Evolutionary conservation across 768 basidiomycete species (phyloP).

Genomic region (Bullera alba): DNA sequence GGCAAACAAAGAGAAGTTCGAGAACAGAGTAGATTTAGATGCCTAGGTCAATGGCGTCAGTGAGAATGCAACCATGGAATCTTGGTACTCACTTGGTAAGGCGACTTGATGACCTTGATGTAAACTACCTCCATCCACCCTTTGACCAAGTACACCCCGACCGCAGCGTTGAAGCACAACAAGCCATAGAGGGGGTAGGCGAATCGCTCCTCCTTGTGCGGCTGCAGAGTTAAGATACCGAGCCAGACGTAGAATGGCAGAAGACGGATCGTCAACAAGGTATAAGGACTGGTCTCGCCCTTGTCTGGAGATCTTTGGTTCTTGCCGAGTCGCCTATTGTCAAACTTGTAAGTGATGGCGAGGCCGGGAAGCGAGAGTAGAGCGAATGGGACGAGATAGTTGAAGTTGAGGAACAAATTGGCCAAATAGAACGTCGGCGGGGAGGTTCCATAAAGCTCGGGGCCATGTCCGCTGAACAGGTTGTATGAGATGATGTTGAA

Average conservation of each 20-base stretch:
- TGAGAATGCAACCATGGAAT: neutral
- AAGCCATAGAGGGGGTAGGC: constrained; percentile 91
- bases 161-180: constrained; percentile 87
- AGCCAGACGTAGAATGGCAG: constrained; percentile 89
- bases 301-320: constrained; percentile 50
- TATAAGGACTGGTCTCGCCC: constrained; percentile 61
- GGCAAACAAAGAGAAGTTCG: constrained; percentile 64
- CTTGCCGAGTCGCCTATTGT: constrained; percentile 63
- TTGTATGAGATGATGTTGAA: constrained; percentile 95
- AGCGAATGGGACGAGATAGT: constrained; percentile 72
- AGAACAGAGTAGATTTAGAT: constrained; percentile 78
- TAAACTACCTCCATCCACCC: constrained; percentile 78
- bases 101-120: constrained; percentile 69
- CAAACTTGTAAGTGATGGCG: constrained; percentile 62
- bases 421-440: constrained; percentile 78
- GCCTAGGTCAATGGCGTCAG: neutral
- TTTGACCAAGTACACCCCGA: constrained; percentile 73
- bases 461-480: constrained; percentile 78
- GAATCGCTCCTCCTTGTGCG: constrained; percentile 98
- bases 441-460: constrained; percentile 87
- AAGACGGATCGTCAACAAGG: constrained; percentile 66
- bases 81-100: constrained; percentile 67
- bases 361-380: constrained; percentile 73
- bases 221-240: constrained; percentile 66
- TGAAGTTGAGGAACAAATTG: constrained; percentile 92